These are phyloP conservation scores for Lactarius quietus DNA, from an alignment of 768 basidiomycete species.

Conservation along the genomic window DNA sequence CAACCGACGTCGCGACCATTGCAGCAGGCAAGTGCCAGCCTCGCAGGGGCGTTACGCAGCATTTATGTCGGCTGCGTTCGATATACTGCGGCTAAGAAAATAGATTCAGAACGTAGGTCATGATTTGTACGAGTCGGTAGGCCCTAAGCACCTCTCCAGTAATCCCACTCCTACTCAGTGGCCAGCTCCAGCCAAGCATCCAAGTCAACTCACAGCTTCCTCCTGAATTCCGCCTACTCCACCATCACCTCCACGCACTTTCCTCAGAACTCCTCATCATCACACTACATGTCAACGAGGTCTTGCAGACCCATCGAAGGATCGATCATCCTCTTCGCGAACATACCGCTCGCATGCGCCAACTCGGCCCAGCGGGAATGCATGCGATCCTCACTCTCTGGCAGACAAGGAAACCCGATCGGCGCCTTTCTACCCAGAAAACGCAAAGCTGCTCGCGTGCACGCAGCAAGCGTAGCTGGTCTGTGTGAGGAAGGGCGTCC, in stretches of 20 bases:
- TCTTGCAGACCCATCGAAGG: conserved; percentile 37
- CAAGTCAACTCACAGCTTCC: conserved; percentile 20
- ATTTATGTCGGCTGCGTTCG: neutral
- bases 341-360: conserved; percentile 28
- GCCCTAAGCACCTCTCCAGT: neutral
- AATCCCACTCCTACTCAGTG: neutral
- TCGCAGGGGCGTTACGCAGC: too few species aligned
- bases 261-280: conserved; percentile 35
- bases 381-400: conserved; percentile 7
- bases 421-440: conserved; percentile 29
- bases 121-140: neutral
- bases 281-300: conserved; percentile 33
- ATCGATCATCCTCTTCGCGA: conserved; percentile 34
- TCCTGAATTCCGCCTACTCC: conserved; percentile 31
- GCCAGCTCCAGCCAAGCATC: conserved; percentile 22
- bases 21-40: neutral
- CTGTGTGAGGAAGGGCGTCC: conserved; percentile 17
- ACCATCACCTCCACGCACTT: conserved; percentile 33
- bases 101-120: neutral
- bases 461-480: conserved; percentile 28
- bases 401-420: conserved; percentile 23
- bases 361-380: conserved; percentile 24
- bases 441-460: conserved; percentile 28
- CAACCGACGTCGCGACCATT: neutral
- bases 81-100: neutral